phyloP scores from a whole-genome alignment of 306 rosid species.

The Coriaria nepalensis region DNA sequence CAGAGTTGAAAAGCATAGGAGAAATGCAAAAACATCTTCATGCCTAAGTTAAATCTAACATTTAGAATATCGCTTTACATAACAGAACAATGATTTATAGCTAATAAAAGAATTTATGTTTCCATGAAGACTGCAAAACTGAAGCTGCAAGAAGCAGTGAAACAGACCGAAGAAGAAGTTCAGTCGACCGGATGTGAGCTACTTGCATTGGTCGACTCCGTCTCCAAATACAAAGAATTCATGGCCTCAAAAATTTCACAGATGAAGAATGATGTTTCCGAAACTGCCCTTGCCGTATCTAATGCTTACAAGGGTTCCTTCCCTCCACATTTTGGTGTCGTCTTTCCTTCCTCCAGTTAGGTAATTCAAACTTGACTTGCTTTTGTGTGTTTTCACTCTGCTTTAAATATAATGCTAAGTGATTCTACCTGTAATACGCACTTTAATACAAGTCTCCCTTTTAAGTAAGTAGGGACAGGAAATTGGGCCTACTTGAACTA shows the following conservation, averaged over 20 bases:
- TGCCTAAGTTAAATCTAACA: not conserved
- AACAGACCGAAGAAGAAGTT: slow-evolving; percentile 48
- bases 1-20: no score
- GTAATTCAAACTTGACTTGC: no score
- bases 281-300: slow-evolving; percentile 41
- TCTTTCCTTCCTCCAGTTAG: no score
- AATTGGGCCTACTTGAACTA: no score
- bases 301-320: slow-evolving; percentile 34
- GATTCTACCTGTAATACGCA: no score
- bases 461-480: no score
- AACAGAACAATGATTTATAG: no score
- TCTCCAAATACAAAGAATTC: slow-evolving; percentile 49
- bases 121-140: slow-evolving; percentile 40
- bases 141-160: slow-evolving; percentile 49
- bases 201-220: slow-evolving; percentile 38
- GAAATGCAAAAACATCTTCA: not conserved
- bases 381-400: no score
- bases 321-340: no score
- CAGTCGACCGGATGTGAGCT: slow-evolving; percentile 38
- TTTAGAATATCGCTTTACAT: no score
- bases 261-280: slow-evolving; percentile 42
- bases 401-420: no score
- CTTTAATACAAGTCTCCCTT: no score
- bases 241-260: slow-evolving; percentile 38
- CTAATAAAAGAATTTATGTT: not conserved